phyloP scores from a whole-genome alignment of 176 grass and related monocot genomes.

The Carex cristatella region DNA sequence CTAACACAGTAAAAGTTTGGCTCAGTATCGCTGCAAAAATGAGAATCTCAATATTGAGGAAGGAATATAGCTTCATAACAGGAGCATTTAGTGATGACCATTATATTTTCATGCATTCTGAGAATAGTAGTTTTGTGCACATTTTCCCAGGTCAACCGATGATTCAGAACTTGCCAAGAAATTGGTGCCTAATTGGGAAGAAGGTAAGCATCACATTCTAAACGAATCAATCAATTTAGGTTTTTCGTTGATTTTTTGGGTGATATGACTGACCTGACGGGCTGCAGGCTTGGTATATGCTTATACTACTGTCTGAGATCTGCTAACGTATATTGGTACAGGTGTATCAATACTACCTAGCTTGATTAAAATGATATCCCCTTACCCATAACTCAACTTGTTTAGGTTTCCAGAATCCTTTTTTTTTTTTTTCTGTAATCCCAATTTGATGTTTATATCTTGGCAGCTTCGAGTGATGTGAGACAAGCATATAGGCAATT shows the following conservation, averaged over 20 bases:
- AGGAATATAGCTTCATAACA: not conserved
- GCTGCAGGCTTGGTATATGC: not conserved
- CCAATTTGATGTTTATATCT: constrained; percentile 13
- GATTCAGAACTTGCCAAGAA: constrained; percentile 69
- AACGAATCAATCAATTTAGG: not conserved
- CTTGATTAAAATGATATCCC: not conserved
- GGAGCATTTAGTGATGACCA: not conserved
- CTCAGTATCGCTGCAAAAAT: not conserved
- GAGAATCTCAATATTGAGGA: not conserved
- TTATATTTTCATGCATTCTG: not conserved
- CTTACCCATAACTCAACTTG: not conserved
- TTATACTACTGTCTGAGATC: not conserved
- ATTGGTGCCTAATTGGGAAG: constrained; percentile 72
- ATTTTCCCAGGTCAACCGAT: constrained; percentile 47
- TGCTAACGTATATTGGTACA: not conserved
- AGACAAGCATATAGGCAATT: constrained; percentile 79
- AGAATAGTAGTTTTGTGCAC: not conserved
- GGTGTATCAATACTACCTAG: not conserved
- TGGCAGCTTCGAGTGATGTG: constrained; percentile 64
- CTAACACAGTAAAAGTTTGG: not conserved
- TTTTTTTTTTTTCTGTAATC: not conserved
- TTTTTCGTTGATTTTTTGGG: not conserved
- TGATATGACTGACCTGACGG: not conserved
- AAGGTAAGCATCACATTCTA: constrained; percentile 44
- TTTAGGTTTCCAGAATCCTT: not conserved